phyloP scores from a whole-genome alignment of 2,329 filamentous ascomycete genomes.

The Cadophora malorum region DNA sequence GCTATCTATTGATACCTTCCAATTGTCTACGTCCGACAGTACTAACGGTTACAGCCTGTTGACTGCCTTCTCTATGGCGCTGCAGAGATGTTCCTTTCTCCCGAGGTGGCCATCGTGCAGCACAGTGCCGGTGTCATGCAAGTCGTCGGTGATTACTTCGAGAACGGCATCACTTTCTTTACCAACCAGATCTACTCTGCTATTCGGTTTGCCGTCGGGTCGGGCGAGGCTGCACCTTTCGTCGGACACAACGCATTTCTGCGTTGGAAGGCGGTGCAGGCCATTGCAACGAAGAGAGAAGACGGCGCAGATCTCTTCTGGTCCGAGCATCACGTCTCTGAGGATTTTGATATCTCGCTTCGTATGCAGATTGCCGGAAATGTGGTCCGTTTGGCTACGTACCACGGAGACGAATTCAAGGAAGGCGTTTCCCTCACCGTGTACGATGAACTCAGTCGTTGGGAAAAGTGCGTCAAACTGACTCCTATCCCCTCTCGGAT shows the following conservation, averaged over 20 bases:
- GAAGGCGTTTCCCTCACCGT: conserved; percentile 26
- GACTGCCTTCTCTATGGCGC: conserved; percentile 61
- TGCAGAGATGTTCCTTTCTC: conserved; percentile 70
- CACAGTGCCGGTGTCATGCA: conserved; percentile 81
- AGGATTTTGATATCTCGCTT: not conserved
- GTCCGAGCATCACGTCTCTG: not conserved
- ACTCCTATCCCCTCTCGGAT: not conserved
- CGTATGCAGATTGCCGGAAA: conserved; percentile 51
- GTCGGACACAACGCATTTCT: not conserved
- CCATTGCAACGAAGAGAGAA: not conserved
- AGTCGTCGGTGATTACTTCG: conserved; percentile 76
- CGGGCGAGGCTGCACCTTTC: not conserved
- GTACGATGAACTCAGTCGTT: conserved; percentile 57
- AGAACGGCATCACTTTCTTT: conserved; percentile 63
- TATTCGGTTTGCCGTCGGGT: conserved; percentile 49
- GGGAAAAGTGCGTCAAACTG: conserved; percentile 50
- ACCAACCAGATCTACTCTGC: conserved; percentile 59
- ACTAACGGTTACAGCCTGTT: not conserved
- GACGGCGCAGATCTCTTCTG: not conserved
- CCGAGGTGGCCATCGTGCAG: conserved; percentile 79
- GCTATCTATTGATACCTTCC: too few relatives aligned
- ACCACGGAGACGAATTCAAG: conserved; percentile 24
- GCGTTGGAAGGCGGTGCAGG: not conserved
- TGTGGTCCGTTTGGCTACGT: conserved; percentile 27
- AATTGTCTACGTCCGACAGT: not conserved